phyloP scores from a whole-genome alignment of 495 filamentous ascomycete genomes.

The Aspergillus hancockii region DNA sequence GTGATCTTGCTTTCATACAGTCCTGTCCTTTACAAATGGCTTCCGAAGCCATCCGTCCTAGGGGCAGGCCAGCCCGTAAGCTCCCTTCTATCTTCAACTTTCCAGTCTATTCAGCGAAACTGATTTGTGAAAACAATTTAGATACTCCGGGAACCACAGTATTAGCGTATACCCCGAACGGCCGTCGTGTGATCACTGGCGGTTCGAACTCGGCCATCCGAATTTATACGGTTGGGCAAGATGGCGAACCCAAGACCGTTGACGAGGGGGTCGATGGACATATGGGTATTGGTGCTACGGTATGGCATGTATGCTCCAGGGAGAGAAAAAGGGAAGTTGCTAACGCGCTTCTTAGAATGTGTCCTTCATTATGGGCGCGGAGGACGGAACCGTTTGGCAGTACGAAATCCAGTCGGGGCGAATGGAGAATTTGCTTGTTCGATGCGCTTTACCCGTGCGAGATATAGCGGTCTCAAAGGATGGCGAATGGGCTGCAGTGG shows the following conservation, averaged over 20 bases:
- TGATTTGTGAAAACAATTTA: constrained; percentile 24
- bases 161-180: constrained; percentile 68
- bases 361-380: constrained; percentile 82
- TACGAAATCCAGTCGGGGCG: constrained; percentile 76
- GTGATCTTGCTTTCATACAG: not conserved
- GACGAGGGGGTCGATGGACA: constrained; percentile 86
- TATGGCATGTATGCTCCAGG: constrained; percentile 34
- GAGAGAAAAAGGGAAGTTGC: not conserved
- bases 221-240: constrained; percentile 83
- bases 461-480: constrained; percentile 85
- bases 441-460: constrained; percentile 78
- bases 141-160: constrained; percentile 70
- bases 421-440: constrained; percentile 77
- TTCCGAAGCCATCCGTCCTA: constrained; percentile 42
- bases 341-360: constrained; percentile 55
- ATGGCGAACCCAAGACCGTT: constrained; percentile 86
- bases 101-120: not conserved
- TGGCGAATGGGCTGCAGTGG: constrained; percentile 86
- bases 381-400: constrained; percentile 90
- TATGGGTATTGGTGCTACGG: constrained; percentile 70
- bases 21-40: constrained; percentile 31
- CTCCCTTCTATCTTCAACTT: constrained; percentile 2
- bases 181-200: constrained; percentile 73
- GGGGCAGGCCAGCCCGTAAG: constrained; percentile 49
- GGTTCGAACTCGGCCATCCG: constrained; percentile 89